These are phyloP conservation scores for Drechslera avenae DNA, from an alignment of 2,329 filamentous ascomycete genomes.

Conservation along the genomic window DNA sequence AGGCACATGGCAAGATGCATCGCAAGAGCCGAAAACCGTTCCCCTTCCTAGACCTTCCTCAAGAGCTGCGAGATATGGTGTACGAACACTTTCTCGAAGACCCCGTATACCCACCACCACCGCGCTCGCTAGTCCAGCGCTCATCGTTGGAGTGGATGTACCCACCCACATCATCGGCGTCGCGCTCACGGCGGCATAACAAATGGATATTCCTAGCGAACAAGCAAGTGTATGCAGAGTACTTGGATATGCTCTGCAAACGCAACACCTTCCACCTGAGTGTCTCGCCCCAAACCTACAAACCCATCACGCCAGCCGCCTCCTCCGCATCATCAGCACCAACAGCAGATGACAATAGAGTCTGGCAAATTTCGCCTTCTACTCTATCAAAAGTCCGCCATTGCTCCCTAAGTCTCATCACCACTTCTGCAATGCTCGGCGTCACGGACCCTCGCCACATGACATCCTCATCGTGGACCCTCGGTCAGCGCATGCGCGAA, in stretches of 20 bases:
- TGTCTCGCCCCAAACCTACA: constrained; percentile 41
- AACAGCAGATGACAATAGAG: constrained; percentile 7
- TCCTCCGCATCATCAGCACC: not conserved
- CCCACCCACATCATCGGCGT: constrained; percentile 7
- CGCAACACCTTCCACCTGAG: constrained; percentile 38
- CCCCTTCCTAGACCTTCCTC: constrained; percentile 37
- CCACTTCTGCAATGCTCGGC: constrained; percentile 45
- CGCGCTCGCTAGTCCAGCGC: constrained; percentile 13
- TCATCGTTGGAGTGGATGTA: constrained; percentile 27
- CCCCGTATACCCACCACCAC: constrained; percentile 33
- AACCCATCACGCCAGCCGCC: constrained; percentile 3
- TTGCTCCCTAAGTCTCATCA: constrained; percentile 39
- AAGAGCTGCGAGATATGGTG: constrained; percentile 42
- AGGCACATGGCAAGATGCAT: constrained; percentile 29
- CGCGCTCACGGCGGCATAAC: constrained; percentile 8
- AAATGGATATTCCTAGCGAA: constrained; percentile 40
- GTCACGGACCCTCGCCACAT: constrained; percentile 44
- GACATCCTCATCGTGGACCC: constrained; percentile 36
- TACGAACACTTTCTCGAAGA: constrained; percentile 41
- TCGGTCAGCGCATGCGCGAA: constrained; percentile 35
- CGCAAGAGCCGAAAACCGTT: constrained; percentile 26
- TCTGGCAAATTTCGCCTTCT: constrained; percentile 38
- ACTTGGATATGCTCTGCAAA: constrained; percentile 42
- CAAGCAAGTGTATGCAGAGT: constrained; percentile 44
- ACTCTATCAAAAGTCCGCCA: constrained; percentile 31